Percentiles rank a stretch among this genome's conserved stretches.
Conservation (phyloP, 2,329 filamentous ascomycete species). For the Calonectria pauciramosa region DNA sequence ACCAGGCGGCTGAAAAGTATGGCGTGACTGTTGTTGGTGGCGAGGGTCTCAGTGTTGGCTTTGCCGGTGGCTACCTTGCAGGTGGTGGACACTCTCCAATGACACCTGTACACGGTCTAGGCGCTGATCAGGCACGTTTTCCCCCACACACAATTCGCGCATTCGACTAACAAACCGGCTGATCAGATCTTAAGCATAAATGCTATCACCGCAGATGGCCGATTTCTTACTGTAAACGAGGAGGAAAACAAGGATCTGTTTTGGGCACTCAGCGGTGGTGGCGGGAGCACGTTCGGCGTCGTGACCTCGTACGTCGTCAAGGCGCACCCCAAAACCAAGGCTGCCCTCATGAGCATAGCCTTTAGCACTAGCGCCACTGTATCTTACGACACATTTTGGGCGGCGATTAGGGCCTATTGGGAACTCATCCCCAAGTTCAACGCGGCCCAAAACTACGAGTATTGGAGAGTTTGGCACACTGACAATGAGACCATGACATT, state of each 20-base stretch:
- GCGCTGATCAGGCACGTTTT: background rate
- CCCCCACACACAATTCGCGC: no score
- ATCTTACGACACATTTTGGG: background rate
- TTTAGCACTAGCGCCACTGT: background rate
- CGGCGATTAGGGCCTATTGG: background rate
- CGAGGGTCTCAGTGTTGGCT: background rate
- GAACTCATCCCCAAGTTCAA: background rate
- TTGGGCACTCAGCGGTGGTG: background rate
- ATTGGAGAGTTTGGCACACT: background rate
- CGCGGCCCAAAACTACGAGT: background rate
- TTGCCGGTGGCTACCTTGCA: background rate
- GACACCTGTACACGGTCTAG: background rate
- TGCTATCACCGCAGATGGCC: background rate
- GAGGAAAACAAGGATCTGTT: background rate
- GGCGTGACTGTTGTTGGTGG: background rate
- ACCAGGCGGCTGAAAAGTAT: background rate
- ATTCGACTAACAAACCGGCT: background rate
- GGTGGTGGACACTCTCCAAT: background rate
- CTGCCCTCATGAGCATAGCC: background rate
- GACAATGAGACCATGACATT: background rate
- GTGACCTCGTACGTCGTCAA: background rate
- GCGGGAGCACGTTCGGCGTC: background rate
- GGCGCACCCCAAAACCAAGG: background rate
- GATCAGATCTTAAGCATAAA: background rate
- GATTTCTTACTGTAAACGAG: background rate